Evolutionary conservation across 495 filamentous ascomycete genomes (phyloP).

Genomic region (Daldinia vernicosa): DNA sequence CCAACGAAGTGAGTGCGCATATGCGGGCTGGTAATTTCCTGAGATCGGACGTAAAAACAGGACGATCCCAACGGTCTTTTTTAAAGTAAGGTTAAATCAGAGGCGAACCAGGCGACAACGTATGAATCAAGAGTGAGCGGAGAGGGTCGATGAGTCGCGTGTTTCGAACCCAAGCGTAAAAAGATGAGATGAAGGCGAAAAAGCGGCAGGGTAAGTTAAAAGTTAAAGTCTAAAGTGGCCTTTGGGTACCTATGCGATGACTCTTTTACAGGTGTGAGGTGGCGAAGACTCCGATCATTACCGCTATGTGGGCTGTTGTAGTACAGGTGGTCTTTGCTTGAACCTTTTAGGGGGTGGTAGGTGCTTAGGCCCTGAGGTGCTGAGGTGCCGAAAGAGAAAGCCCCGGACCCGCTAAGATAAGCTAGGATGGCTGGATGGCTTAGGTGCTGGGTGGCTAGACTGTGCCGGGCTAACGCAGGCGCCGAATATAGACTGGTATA

Average conservation of each 20-base stretch:
- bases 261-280: conserved; percentile 53
- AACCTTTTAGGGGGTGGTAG: conserved; percentile 23
- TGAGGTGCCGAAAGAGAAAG: conserved; percentile 11
- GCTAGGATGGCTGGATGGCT: conserved; percentile 12
- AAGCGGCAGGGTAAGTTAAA: conserved; percentile 44
- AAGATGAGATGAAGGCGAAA: conserved; percentile 41
- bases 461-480: conserved; percentile 17
- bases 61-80: conserved; percentile 7
- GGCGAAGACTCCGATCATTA: conserved; percentile 54
- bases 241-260: conserved; percentile 54
- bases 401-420: conserved; percentile 6
- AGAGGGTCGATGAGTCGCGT: conserved; percentile 50
- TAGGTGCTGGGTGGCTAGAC: conserved; percentile 28
- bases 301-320: conserved; percentile 57
- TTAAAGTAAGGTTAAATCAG: conserved; percentile 30
- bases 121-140: conserved; percentile 23
- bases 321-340: conserved; percentile 52
- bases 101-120: conserved; percentile 32
- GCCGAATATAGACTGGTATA: conserved; percentile 30
- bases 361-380: conserved; percentile 21
- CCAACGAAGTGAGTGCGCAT: conserved; percentile 21
- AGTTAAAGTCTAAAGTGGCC: conserved; percentile 49
- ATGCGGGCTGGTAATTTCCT: conserved; percentile 27
- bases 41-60: conserved; percentile 1
- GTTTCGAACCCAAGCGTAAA: conserved; percentile 19